Evolutionary conservation across 2,329 filamentous ascomycete species (phyloP).

Genomic region (Xylaria sp.): DNA sequence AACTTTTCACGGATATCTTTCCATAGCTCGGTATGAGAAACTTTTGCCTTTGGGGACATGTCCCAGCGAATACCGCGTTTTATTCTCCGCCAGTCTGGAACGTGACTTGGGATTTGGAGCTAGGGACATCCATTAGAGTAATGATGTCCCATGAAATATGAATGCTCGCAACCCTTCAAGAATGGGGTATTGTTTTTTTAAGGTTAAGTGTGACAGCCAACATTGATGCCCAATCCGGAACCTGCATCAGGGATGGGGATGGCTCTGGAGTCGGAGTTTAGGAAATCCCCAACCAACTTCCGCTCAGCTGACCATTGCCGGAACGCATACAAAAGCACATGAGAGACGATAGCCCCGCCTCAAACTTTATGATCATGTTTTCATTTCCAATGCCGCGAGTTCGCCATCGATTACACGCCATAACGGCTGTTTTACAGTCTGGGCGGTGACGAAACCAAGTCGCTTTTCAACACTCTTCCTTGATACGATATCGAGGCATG

Average conservation of each 20-base stretch:
- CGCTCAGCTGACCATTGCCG: constrained; percentile 4
- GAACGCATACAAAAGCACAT: constrained; percentile 5
- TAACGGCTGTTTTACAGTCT: background rate
- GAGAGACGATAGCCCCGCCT: background rate
- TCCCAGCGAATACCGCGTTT: background rate
- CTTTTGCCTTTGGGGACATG: background rate
- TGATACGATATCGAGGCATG: background rate
- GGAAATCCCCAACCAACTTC: constrained; percentile 29
- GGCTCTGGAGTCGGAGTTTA: background rate
- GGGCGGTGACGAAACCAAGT: background rate
- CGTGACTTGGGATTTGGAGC: background rate
- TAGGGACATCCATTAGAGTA: background rate
- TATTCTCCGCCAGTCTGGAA: background rate
- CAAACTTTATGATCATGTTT: background rate
- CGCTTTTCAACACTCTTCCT: background rate
- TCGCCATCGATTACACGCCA: background rate
- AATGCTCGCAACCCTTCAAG: background rate
- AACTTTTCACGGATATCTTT: background rate
- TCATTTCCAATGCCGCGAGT: background rate
- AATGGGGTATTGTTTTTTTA: background rate
- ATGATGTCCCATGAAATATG: background rate
- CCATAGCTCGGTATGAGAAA: background rate
- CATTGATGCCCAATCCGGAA: background rate
- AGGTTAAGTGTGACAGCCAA: background rate
- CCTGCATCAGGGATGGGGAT: background rate